A percentile compares a stretch with the other conserved stretches of the same genome.
phyloP scores from a whole-genome alignment of 139 green algal species.

The Zygnema cylindricum region DNA sequence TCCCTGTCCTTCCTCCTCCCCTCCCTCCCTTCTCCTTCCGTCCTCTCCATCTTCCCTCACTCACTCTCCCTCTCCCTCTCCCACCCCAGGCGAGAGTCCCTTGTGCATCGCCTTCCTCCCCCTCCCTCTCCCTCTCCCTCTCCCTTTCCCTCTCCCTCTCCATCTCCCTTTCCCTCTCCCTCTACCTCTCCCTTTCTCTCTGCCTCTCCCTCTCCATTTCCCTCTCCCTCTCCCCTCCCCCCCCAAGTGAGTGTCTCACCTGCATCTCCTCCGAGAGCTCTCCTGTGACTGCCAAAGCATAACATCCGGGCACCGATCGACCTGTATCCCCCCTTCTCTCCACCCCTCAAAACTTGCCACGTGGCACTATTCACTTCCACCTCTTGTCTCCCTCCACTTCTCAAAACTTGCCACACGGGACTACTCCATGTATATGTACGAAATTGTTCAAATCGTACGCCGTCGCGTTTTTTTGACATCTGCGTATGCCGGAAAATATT shows the following conservation, averaged over 20 bases:
- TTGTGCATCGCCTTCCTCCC: no score
- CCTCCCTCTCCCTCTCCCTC: not conserved
- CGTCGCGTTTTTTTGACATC: no score
- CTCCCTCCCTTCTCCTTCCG: not conserved
- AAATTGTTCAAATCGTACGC: no score
- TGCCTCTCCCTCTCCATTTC: not conserved
- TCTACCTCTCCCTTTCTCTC: not conserved
- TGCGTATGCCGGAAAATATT: no score
- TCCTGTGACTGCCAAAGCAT: conserved; percentile 59
- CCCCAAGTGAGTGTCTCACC: conserved; percentile 11
- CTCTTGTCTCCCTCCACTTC: no score
- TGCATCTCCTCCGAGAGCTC: conserved; percentile 66
- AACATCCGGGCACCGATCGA: conserved; percentile 57
- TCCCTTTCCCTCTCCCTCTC: not conserved
- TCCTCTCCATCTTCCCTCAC: not conserved
- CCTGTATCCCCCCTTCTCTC: conserved; percentile 31
- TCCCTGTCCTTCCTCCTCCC: not conserved
- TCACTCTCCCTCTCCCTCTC: not conserved
- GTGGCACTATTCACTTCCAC: no score
- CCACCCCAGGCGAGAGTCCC: no score
- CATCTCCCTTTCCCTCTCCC: not conserved
- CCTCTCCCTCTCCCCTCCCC: not conserved
- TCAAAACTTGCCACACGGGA: no score
- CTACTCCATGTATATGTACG: no score
- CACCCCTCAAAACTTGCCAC: no score